Conservation (phyloP, 139 green algal species). For the Auxenochlorella pyrenoidosa region DNA sequence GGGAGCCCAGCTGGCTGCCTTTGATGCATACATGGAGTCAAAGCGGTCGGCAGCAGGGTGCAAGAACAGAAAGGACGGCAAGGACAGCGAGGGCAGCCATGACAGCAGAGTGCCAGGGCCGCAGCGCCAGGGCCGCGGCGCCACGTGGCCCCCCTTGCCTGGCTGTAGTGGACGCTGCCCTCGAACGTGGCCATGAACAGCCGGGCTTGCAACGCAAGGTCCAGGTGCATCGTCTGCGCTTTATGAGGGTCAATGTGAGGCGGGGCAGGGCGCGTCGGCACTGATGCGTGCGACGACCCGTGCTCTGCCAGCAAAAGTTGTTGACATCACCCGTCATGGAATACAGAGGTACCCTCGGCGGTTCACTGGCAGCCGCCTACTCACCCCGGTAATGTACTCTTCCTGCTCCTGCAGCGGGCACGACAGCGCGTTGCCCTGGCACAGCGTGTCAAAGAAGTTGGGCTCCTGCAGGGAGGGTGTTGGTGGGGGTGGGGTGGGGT, state of each 20-base stretch:
- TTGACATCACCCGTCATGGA: neutral
- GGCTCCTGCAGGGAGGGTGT: neutral
- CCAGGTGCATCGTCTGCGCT: slow-evolving; percentile 18
- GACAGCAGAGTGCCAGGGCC: too few relatives aligned
- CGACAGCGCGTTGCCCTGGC: neutral
- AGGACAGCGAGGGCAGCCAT: too few relatives aligned
- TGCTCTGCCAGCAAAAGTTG: too few relatives aligned
- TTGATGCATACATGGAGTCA: neutral
- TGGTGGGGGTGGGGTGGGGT: neutral
- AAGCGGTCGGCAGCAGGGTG: too few relatives aligned
- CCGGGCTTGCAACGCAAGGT: slow-evolving; percentile 7
- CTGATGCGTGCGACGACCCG: too few relatives aligned
- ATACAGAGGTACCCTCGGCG: too few relatives aligned
- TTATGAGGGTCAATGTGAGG: too few relatives aligned
- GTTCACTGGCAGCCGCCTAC: neutral
- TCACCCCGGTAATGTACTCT: slow-evolving; percentile 3
- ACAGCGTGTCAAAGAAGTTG: neutral
- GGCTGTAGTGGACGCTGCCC: slow-evolving; percentile 36
- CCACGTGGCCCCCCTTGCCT: too few relatives aligned
- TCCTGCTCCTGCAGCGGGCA: neutral
- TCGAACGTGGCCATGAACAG: slow-evolving; percentile 37
- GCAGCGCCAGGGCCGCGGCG: neutral
- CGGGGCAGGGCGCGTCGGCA: too few relatives aligned
- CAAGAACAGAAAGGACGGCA: too few relatives aligned
- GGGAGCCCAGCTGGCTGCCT: neutral